A percentile compares a stretch with the other conserved stretches of the same genome.
phyloP scores from a whole-genome alignment of 1,284 basidiomycete species.

The Moesziomyces globuligerus region DNA sequence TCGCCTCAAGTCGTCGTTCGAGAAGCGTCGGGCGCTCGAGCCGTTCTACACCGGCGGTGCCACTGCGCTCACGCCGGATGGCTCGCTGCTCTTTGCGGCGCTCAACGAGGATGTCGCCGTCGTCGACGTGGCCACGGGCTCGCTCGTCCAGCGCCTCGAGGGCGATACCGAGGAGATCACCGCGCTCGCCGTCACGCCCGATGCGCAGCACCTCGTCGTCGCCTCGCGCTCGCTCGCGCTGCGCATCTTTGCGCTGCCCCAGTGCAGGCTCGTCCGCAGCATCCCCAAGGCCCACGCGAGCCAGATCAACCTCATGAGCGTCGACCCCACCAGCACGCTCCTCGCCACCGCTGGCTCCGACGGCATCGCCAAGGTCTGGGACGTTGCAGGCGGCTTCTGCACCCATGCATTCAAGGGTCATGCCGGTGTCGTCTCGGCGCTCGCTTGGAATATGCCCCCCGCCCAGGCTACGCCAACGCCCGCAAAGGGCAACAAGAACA shows the following conservation, averaged over 20 bases:
- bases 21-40: conserved; percentile 45
- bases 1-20: conserved; percentile 51
- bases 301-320: conserved; percentile 82
- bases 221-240: conserved; percentile 70
- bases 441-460: conserved; percentile 81
- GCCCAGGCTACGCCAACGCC: conserved; percentile 61
- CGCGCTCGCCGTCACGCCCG: conserved; percentile 67
- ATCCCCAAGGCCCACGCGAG: conserved; percentile 87
- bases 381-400: conserved; percentile 84
- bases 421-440: conserved; percentile 93
- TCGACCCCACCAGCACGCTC: conserved; percentile 87
- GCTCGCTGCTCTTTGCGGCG: conserved; percentile 81
- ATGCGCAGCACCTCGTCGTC: conserved; percentile 69
- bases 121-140: conserved; percentile 80
- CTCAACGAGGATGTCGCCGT: conserved; percentile 85
- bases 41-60: conserved; percentile 66
- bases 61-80: conserved; percentile 82
- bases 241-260: conserved; percentile 70
- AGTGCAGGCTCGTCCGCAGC: conserved; percentile 73
- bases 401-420: conserved; percentile 92
- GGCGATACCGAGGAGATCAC: conserved; percentile 71
- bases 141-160: conserved; percentile 71
- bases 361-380: conserved; percentile 96
- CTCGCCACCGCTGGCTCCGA: conserved; percentile 95
- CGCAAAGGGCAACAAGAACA: conserved; percentile 5